A percentile compares a stretch with the other conserved stretches of the same genome.
Evolutionary conservation across 23 red algal species (phyloP).

Genomic region (Gracilaria gracilis): DNA sequence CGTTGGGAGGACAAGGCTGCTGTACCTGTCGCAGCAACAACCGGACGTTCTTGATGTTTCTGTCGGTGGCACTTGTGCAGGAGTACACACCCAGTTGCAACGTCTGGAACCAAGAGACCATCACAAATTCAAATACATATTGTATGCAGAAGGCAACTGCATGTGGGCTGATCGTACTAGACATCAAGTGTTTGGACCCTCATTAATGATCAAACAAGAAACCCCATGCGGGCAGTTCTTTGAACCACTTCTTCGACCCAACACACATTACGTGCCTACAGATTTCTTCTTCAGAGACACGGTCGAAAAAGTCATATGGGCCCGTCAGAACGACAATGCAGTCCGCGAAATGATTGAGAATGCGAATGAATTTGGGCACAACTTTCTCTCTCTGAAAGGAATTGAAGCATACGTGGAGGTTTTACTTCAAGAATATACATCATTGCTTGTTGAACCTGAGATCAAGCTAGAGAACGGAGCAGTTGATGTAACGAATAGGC

Average conservation of each 20-base stretch:
- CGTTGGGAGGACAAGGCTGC: slow-evolving; percentile 72
- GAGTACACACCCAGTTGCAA: slow-evolving; percentile 46
- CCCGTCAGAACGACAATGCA: slow-evolving; percentile 61
- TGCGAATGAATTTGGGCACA: slow-evolving; percentile 84
- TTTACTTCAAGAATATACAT: slow-evolving; percentile 82
- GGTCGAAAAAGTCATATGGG: slow-evolving; percentile 65
- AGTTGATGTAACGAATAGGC: slow-evolving; percentile 74
- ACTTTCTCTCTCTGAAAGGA: slow-evolving; percentile 79
- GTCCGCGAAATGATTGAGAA: slow-evolving; percentile 64
- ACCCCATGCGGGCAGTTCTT: slow-evolving; percentile 97
- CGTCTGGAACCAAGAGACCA: slow-evolving; percentile 75
- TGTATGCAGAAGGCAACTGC: slow-evolving; percentile 99
- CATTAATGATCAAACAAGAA: slow-evolving; percentile 90
- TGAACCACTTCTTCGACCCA: slow-evolving; percentile 90
- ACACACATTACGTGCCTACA: slow-evolving; percentile 84
- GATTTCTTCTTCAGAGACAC: slow-evolving; percentile 89
- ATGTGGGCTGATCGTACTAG: slow-evolving; percentile 94
- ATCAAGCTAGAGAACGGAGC: slow-evolving; percentile 82
- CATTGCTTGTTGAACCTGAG: slow-evolving; percentile 70
- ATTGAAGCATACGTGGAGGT: slow-evolving; percentile 86
- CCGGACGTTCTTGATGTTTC: slow-evolving; percentile 81
- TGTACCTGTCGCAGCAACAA: slow-evolving; percentile 51
- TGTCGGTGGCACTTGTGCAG: slow-evolving; percentile 78
- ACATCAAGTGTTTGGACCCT: slow-evolving; percentile 89
- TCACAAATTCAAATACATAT: slow-evolving; percentile 85